phyloP scores from a whole-genome alignment of 805 yeast species.

The Saccharomycopsis sp. region DNA sequence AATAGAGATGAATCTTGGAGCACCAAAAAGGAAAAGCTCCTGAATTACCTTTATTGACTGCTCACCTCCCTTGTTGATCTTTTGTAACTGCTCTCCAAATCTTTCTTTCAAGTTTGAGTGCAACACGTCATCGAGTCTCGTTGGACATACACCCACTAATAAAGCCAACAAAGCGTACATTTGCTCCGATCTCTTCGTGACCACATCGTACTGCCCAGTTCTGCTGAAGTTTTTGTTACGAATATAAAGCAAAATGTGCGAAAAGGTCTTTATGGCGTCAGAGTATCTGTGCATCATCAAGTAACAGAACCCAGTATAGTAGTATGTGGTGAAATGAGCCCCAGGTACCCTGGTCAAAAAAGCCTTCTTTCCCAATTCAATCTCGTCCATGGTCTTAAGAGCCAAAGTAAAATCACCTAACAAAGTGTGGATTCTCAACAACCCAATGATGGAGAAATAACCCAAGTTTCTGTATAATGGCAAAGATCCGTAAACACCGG shows the following conservation, averaged over 20 bases:
- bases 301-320: slow-evolving; percentile 46
- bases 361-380: slow-evolving; percentile 42
- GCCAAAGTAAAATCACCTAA: slow-evolving; percentile 46
- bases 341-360: slow-evolving; percentile 42
- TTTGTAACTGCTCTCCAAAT: slow-evolving; percentile 39
- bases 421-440: slow-evolving; percentile 42
- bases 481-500: slow-evolving; percentile 39
- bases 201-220: slow-evolving; percentile 39
- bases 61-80: slow-evolving; percentile 38
- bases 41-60: slow-evolving; percentile 36
- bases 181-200: slow-evolving; percentile 43
- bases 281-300: slow-evolving; percentile 44
- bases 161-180: slow-evolving; percentile 45
- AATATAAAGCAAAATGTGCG: slow-evolving; percentile 41
- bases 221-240: slow-evolving; percentile 39
- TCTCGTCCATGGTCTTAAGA: slow-evolving; percentile 40
- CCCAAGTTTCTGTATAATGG: slow-evolving; percentile 41
- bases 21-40: slow-evolving; percentile 40
- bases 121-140: slow-evolving; percentile 40
- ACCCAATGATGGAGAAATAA: slow-evolving; percentile 42
- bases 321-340: slow-evolving; percentile 45
- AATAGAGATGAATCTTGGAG: slow-evolving; percentile 43
- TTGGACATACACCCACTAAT: slow-evolving; percentile 40
- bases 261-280: slow-evolving; percentile 43
- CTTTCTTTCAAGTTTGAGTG: slow-evolving; percentile 40